Evolutionary conservation across 2,329 filamentous ascomycete genomes (phyloP), one percentile per base, ranked within the genome.

Genomic region (Colletotrichum cordylinicola): DNA sequence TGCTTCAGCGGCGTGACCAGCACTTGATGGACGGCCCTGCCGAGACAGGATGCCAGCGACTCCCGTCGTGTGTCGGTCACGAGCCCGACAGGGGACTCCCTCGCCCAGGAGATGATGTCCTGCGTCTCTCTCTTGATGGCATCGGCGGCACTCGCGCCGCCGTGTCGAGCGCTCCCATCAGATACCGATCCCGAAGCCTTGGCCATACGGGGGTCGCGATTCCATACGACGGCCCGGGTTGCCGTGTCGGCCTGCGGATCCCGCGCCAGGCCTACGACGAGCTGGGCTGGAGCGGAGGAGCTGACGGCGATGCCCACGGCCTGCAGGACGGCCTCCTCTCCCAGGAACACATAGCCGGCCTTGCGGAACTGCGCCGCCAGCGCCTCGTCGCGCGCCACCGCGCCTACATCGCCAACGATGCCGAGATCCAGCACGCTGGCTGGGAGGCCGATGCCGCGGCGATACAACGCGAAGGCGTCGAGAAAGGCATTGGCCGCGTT

Each of bases 391-490:
- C 64, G 64, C 18, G 75, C 72, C 8, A 87, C 78, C 70, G 81
- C 84, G 2, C 87, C 87, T 6, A 84, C 79, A 6, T 82, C 85
- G 2, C 81, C 80, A 6, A 88, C 79, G 6, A 79, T 75, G 6
- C 85, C 83, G 16, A 89, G 81, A 73, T 89, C 80, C 3, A 89
- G 81, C 16, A 80, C 77, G 0, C 83, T 82, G 4, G 83, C 86
- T 1, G 86, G 81, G 6, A 87, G 80, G 4, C 85, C 85, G 2
- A 78, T 78, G 2, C 68, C 64, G 8, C 60, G 73, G 24, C 73
- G 73, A n/a, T 82, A 81, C 2, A 79, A 74, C 1, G 79, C 79
- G 18, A 85, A 79, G 8, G 79, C 77, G 39, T 86, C 83, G 15
- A 83, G 78, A 78, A 82, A 85, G 5, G 78, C 72, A 74, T 84